Base-by-base conservation (phyloP, 805 yeast genomes). In the Saccharomycopsis amapae region DNA sequence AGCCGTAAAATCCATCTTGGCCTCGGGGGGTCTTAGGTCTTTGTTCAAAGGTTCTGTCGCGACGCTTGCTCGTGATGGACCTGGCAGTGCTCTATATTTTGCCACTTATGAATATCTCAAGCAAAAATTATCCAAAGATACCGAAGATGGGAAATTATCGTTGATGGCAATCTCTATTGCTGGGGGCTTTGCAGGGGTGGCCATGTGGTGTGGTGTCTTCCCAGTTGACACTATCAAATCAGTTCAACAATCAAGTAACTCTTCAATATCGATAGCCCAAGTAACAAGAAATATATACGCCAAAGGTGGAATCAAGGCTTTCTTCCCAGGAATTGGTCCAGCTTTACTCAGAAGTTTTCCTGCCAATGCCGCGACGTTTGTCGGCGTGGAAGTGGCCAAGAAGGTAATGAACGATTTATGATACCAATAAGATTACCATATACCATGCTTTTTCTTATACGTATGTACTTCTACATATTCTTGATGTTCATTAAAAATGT, bases 281-380 rank as follows among this genome's bases (percentile, higher is more conserved):
- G 88, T 87, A 30, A 76, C 96, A 6, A 67, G 68, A 47, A 68
- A 74, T 44, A 81, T 90, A 41, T 87, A 88, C 61, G 62, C 67
- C 5, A 76, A 76, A 52, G 90, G 89, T 19, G 97, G 97, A 22
- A 54, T 87, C 53, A 83, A 79, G 61, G 96, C 94, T 0, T 90
- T 90, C 67, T 90, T 89, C 85, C 97, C 97, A 2, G 98, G 98
- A 47, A 72, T 90, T 20, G 97, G 96, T 0, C 97, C 98, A 4
- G 97, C 97, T 2, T 68, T 90, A 58, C 77, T 87, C 22, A 76
- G 98, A 64, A 81, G 95, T 34, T 90, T 93, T 82, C 97, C 97
- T 2, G 97, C 97, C 19, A 90, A 93, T 64, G 98, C 98, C n/a
- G 97, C 98, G 6, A 89, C 97, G 2, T 90, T 90, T 68, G 75